Conservation (phyloP, 805 yeast genomes). For the Myxozyma neglecta region DNA sequence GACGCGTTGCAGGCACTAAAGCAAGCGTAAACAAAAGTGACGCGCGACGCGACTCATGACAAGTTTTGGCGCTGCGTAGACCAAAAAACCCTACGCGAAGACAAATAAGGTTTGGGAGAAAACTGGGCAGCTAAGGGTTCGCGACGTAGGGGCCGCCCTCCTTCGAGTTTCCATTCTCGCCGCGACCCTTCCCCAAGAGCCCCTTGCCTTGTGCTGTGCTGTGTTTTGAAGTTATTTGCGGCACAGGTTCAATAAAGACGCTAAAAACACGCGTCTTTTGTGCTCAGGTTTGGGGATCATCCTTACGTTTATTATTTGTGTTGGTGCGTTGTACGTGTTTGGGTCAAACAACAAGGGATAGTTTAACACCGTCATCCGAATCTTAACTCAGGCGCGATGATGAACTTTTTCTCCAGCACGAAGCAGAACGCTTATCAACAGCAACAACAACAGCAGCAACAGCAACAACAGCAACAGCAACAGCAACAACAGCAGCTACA, state of each 20-base stretch:
- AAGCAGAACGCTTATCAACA: not conserved
- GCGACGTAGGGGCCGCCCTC: too few relatives aligned
- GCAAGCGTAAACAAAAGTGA: not conserved
- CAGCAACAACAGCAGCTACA: slow-evolving; percentile 12
- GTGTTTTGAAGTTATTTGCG: not conserved
- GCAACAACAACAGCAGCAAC: not conserved
- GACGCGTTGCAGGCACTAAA: not conserved
- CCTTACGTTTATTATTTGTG: too few relatives aligned
- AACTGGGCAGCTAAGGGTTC: too few relatives aligned
- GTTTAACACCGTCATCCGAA: not conserved
- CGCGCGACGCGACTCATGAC: not conserved
- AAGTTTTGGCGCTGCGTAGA: not conserved
- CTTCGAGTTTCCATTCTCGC: too few relatives aligned
- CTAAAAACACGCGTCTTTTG: too few relatives aligned
- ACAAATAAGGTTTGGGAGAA: not conserved
- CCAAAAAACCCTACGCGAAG: not conserved
- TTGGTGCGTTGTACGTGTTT: too few relatives aligned
- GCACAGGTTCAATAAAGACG: too few relatives aligned
- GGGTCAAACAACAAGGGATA: too few relatives aligned
- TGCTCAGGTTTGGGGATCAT: too few relatives aligned
- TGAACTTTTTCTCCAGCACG: slow-evolving; percentile 7
- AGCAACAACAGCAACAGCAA: slow-evolving; percentile 6
- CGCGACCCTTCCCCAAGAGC: not conserved
- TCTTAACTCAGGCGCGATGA: not conserved
- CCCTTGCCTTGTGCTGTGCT: not conserved